phyloP scores from a whole-genome alignment of 345 rosid genomes.

The Arabis hirsuta region DNA sequence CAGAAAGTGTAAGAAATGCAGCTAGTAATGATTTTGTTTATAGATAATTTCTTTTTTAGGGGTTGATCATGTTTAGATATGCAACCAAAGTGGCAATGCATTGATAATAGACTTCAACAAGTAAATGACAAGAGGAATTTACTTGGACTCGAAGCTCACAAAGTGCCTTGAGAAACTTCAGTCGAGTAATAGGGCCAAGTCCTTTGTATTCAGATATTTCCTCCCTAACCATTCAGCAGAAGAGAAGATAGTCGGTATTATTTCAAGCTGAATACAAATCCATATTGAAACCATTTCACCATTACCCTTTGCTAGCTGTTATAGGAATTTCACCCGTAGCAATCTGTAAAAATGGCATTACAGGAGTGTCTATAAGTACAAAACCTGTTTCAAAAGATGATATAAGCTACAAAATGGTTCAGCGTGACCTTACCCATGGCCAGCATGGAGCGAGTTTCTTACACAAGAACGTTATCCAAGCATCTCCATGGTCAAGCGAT shows the following conservation, averaged over 20 bases:
- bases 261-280: slow-evolving; percentile 2
- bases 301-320: slow-evolving; percentile 63
- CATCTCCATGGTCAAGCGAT: slow-evolving; percentile 54
- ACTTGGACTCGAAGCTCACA: slow-evolving; percentile 87
- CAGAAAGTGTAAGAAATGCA: slow-evolving; percentile 18
- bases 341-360: slow-evolving; percentile 53
- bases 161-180: slow-evolving; percentile 72
- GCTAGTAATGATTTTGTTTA: slow-evolving; percentile 18
- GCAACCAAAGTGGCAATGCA: slow-evolving; percentile 17
- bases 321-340: slow-evolving; percentile 78
- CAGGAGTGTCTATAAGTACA: slow-evolving; percentile 6
- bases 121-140: slow-evolving; percentile 28
- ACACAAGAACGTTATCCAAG: slow-evolving; percentile 80
- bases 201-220: slow-evolving; percentile 65
- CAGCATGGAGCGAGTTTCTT: slow-evolving; percentile 80
- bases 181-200: slow-evolving; percentile 64
- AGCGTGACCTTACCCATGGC: slow-evolving; percentile 68
- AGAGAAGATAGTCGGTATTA: slow-evolving; percentile 29
- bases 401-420: slow-evolving; percentile 4
- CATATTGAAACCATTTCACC: slow-evolving; percentile 17
- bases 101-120: slow-evolving; percentile 22
- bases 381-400: slow-evolving; percentile 1
- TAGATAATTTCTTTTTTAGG: no score
- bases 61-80: no score
- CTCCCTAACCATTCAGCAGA: slow-evolving; percentile 52